Evolutionary conservation across 441 rosid species (phyloP), one percentile per base, ranked within the genome.

Genomic region (Gossypium lobatum): DNA sequence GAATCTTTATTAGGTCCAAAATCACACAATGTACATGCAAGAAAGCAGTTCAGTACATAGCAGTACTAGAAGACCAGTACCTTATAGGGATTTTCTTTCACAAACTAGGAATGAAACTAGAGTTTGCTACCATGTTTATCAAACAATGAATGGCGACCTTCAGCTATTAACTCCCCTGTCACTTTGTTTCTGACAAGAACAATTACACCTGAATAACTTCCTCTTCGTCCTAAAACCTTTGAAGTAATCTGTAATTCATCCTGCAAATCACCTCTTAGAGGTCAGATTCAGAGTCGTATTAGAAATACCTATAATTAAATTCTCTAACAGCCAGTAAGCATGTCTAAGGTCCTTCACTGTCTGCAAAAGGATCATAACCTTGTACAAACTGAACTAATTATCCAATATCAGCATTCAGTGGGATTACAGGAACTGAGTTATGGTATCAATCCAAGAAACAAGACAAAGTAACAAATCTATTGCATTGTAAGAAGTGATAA

Each of bases 131-230:
- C 55, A 73, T 79, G 87, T 78, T 74, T 81, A 48, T 88, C 89
- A 68, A 89, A 91, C 87, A 89, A 52, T 2, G 98, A 94, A 85
- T 94, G 98, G 13, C 95, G 89, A 66, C 97, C 97, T 87, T 92
- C 96, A 0, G 98, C 98, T 50, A 92, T 83, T 61, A 88, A 57
- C 82, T 92, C 95, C 16, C 95, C 95, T 0, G 91, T 91, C 52
- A 59, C 76, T 76, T 86, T 88, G 82, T 88, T 94, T 77, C 83
- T 89, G 37, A 94, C 75, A 8, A 85, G 86, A 64, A 94, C 90
- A 16, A 80, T 46, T 1, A 93, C 83, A 50, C 94, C 98, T 60
- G 78, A 75, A 76, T 87, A 94, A 31, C 88, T 77, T 66, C 97
- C 98, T 79, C 73, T 84, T 73, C 71, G 76, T 70, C 97, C 98